These are phyloP conservation scores for Diddensiella transvaalensis DNA, from an alignment of 805 yeast genomes.

Conservation along the genomic window DNA sequence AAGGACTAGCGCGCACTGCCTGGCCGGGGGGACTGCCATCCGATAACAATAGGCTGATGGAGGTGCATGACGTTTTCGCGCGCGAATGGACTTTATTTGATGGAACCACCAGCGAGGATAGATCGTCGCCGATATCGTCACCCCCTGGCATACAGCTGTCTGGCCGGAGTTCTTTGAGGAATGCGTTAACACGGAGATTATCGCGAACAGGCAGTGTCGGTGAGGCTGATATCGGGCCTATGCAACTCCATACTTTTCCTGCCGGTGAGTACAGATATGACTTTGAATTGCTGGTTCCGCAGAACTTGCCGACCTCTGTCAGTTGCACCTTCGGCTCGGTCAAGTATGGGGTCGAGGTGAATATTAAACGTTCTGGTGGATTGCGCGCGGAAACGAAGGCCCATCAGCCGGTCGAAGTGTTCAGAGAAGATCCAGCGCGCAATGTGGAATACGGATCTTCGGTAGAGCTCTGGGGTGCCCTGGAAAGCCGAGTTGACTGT, in stretches of 20 bases:
- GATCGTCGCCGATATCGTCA: no score
- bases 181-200: not conserved
- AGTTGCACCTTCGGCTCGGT: not conserved
- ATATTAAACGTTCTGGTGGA: not conserved
- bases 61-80: not conserved
- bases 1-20: not conserved
- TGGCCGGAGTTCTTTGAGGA: not conserved
- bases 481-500: not conserved
- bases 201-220: not conserved
- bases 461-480: not conserved
- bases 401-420: not conserved
- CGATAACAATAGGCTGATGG: not conserved
- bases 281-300: slow-evolving; percentile 1
- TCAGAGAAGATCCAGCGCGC: not conserved
- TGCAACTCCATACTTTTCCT: not conserved
- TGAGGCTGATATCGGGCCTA: not conserved
- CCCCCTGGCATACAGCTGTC: not conserved
- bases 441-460: not conserved
- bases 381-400: not conserved
- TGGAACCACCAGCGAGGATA: not conserved
- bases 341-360: not conserved
- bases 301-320: not conserved
- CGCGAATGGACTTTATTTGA: not conserved
- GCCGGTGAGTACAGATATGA: not conserved
- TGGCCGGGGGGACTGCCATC: not conserved